A percentile compares a stretch with the other conserved stretches of the same genome.
Conservation (phyloP, 495 filamentous ascomycete genomes). For the Mytilinidion resinicola region DNA sequence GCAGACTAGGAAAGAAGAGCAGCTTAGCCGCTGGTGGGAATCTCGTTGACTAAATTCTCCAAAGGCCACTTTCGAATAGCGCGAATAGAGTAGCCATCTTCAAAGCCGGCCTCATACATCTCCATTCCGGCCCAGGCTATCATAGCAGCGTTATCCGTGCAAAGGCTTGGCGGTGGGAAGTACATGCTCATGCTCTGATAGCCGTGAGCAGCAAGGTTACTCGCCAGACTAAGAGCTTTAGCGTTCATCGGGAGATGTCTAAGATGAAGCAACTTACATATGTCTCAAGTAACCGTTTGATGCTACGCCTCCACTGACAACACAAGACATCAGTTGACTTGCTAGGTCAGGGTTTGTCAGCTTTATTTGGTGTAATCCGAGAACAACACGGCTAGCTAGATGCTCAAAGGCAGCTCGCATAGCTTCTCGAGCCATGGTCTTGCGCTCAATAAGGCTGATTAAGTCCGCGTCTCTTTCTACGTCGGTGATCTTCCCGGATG, state of each 20-base stretch:
- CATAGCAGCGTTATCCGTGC: conserved; percentile 98
- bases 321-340: conserved; percentile 51
- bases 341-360: neutral
- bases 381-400: conserved; percentile 61
- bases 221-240: conserved; percentile 14
- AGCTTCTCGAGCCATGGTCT: conserved; percentile 56
- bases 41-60: conserved; percentile 37
- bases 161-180: conserved; percentile 67
- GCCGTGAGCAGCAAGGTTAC: conserved; percentile 53
- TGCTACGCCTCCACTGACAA: conserved; percentile 86
- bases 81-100: conserved; percentile 50
- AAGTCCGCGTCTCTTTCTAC: conserved; percentile 5
- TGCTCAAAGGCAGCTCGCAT: conserved; percentile 89
- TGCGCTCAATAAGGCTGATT: conserved; percentile 47
- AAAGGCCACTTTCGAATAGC: conserved; percentile 72
- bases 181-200: conserved; percentile 56
- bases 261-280: conserved; percentile 38
- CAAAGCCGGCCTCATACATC: conserved; percentile 79
- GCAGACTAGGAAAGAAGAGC: no score
- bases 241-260: neutral
- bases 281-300: conserved; percentile 68
- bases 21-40: no score
- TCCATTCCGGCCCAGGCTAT: conserved; percentile 91
- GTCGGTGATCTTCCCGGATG: conserved; percentile 17
- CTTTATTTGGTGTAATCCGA: conserved; percentile 50